Conservation (phyloP, 306 rosid genomes). For the Comarum palustre region DNA sequence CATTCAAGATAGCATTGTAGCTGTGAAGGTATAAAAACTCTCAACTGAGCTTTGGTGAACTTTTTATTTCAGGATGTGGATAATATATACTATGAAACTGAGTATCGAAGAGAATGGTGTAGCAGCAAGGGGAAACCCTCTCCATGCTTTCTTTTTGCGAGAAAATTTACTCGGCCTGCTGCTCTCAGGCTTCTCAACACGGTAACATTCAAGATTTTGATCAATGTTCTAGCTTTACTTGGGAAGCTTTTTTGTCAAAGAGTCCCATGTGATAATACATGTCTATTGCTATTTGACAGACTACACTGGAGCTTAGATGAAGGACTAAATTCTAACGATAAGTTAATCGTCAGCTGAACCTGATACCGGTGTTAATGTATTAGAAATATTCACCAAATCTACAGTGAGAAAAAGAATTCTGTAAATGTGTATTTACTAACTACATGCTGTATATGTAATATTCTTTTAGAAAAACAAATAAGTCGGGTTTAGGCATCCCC, state of each 20-base stretch:
- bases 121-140: constrained; percentile 84
- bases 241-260: background rate
- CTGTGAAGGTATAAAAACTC: background rate
- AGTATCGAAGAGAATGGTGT: constrained; percentile 96
- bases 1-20: constrained; percentile 3
- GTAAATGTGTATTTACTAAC: constrained; percentile 8
- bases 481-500: background rate
- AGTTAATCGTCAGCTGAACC: constrained; percentile 17
- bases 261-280: background rate
- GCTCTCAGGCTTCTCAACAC: constrained; percentile 83
- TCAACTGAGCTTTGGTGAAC: constrained; percentile 9
- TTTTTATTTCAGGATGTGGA: constrained; percentile 63
- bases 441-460: background rate
- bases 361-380: background rate
- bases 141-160: constrained; percentile 82
- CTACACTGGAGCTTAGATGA: constrained; percentile 49
- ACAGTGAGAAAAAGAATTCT: constrained; percentile 5
- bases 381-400: constrained; percentile 1
- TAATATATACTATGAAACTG: constrained; percentile 88
- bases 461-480: background rate
- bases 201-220: constrained; percentile 39
- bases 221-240: background rate
- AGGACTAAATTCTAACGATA: constrained; percentile 25
- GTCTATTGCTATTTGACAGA: constrained; percentile 36
- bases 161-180: constrained; percentile 92